A percentile compares a stretch with the other conserved stretches of the same genome.
phyloP scores from a whole-genome alignment of 2,329 filamentous ascomycete species.

The Akanthomyces uredinophilus region DNA sequence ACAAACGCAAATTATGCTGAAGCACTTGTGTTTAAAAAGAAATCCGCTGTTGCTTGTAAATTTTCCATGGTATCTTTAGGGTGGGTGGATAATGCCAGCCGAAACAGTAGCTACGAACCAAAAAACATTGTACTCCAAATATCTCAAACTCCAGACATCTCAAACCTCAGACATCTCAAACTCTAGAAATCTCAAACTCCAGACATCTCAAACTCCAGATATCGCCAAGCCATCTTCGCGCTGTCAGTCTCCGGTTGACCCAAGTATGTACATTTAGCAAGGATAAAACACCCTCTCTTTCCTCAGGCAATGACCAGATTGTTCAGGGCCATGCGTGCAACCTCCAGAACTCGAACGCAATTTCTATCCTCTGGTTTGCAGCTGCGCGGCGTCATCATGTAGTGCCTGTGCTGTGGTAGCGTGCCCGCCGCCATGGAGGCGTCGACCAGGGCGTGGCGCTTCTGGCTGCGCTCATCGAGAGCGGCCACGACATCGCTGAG shows the following conservation, averaged over 20 bases:
- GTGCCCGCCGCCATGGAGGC: conserved; percentile 37
- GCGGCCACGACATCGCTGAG: conserved; percentile 49
- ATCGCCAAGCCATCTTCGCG: no score
- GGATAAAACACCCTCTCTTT: background rate
- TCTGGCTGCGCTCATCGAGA: conserved; percentile 46
- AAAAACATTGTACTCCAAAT: background rate
- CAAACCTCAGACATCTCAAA: background rate
- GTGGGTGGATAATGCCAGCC: background rate
- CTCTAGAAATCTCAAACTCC: background rate
- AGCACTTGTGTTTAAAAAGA: background rate
- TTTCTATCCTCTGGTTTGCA: conserved; percentile 31
- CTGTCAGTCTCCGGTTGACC: background rate
- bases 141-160: background rate
- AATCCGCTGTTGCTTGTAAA: background rate
- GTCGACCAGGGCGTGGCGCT: conserved; percentile 47
- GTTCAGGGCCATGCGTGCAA: conserved; percentile 50
- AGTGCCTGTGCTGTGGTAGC: conserved; percentile 19
- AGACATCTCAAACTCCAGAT: background rate
- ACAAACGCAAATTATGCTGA: no score
- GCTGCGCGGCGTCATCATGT: conserved; percentile 23
- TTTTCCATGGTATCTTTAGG: background rate
- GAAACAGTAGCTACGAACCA: background rate
- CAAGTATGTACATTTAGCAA: background rate
- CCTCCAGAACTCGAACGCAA: conserved; percentile 49
- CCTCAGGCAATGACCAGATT: conserved; percentile 47